Percentiles rank a stretch among this genome's conserved stretches.
These are phyloP conservation scores for Geotrichum bryndzae DNA, from an alignment of 1,139 yeast species.

Conservation along the genomic window DNA sequence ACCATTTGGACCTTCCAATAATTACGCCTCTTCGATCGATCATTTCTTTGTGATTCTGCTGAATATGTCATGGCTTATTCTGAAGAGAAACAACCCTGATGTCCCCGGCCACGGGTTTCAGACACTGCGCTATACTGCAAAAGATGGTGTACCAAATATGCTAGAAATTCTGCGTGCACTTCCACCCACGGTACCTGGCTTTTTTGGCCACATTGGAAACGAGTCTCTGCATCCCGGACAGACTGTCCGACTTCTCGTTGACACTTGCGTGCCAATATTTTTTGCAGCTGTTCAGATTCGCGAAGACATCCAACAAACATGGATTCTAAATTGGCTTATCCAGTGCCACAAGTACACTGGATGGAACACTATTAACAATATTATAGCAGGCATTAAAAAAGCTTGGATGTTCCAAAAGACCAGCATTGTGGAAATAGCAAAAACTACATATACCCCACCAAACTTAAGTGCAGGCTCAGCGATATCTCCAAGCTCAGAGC, in stretches of 20 bases:
- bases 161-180: neutral
- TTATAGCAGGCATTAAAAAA: constrained; percentile 1
- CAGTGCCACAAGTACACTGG: constrained; percentile 9
- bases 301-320: constrained; percentile 10
- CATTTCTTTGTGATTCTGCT: neutral
- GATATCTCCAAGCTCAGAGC: neutral
- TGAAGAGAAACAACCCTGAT: constrained; percentile 6
- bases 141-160: constrained; percentile 3
- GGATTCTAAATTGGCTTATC: constrained; percentile 7
- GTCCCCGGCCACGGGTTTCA: constrained; percentile 6
- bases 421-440: neutral
- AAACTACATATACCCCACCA: neutral
- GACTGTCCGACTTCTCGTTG: constrained; percentile 7
- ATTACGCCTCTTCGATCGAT: neutral
- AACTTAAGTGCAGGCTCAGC: neutral
- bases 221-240: constrained; percentile 7
- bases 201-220: constrained; percentile 5
- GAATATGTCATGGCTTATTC: constrained; percentile 3
- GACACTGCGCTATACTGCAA: constrained; percentile 5
- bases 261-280: constrained; percentile 11
- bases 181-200: constrained; percentile 3
- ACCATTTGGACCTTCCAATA: constrained; percentile 3
- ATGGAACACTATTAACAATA: constrained; percentile 8
- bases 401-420: constrained; percentile 9
- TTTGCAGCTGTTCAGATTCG: constrained; percentile 11